These are phyloP conservation scores for Saturnispora serradocipensis DNA, from an alignment of 805 yeast genomes.

Conservation along the genomic window DNA sequence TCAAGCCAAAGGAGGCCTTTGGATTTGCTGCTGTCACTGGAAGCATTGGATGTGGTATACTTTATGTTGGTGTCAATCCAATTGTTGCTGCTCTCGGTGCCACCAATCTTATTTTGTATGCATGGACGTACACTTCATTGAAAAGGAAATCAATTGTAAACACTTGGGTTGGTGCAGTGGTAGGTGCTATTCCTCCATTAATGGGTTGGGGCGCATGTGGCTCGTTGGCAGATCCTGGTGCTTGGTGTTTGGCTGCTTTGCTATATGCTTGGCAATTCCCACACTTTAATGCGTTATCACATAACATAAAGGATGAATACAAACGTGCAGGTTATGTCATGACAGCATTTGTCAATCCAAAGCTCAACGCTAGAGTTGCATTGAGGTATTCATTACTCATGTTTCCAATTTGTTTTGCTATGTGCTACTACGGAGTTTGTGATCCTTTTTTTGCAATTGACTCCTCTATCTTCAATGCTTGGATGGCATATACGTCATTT, in stretches of 20 bases:
- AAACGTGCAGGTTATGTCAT: conserved; percentile 93
- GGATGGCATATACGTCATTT: conserved; percentile 75
- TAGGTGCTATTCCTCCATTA: conserved; percentile 95
- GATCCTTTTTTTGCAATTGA: conserved; percentile 78
- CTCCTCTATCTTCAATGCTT: conserved; percentile 71
- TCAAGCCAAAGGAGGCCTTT: conserved; percentile 71
- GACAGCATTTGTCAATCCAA: conserved; percentile 92
- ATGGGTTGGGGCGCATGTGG: conserved; percentile 99
- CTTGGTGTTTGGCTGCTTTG: conserved; percentile 87
- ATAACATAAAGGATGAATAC: conserved; percentile 80
- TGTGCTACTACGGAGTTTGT: conserved; percentile 69
- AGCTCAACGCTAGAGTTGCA: conserved; percentile 86
- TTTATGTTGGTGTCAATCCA: conserved; percentile 77
- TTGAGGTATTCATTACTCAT: conserved; percentile 81
- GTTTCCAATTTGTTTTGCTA: conserved; percentile 87
- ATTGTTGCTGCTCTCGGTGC: conserved; percentile 77
- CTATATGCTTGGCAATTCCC: conserved; percentile 98
- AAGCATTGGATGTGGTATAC: conserved; percentile 52
- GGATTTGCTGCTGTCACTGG: conserved; percentile 74
- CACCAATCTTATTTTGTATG: conserved; percentile 69
- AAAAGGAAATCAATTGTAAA: conserved; percentile 78
- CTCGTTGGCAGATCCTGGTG: conserved; percentile 75
- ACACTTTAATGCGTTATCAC: conserved; percentile 88
- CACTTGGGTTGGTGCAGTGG: conserved; percentile 99
- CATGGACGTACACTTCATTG: conserved; percentile 86